Evolutionary conservation across 116 monocot genomes (phyloP), one percentile per base, ranked within the genome.

Genomic region (Phalaenopsis hybrid): DNA sequence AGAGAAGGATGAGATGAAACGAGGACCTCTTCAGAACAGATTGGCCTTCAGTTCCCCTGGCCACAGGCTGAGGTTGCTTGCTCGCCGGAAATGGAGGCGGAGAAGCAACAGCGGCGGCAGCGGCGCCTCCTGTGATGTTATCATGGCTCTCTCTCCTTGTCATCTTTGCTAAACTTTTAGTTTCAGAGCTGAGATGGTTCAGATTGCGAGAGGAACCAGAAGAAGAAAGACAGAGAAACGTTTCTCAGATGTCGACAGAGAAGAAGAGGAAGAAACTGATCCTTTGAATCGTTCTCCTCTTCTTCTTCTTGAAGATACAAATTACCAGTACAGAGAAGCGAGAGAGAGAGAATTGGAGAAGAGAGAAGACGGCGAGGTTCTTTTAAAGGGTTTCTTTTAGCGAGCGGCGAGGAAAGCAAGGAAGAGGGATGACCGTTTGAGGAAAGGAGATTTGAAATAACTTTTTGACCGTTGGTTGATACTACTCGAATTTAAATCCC

Each of bases 11-110:
- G 52, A 52, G 52, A 52, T 31, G 31, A 31, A 31, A 31, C 3
- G 52, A 52, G 52, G 13, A 87, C 87, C 87, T 87, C 75, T 83
- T 85, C 81, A 83, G 44, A 45, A 88, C 88, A 12, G 88, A 88
- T 45, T 83, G 85, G 51, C 81, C 65, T 3, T 88, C 88, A 43
- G 55, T 34, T 49, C 81, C 83, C 69, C 57, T 75, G n/a, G 83
- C 78, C 15, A 28, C 45, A 0, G 85, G 81, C 13, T 57, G 76
- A 2, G 80, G 8, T 74, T 80, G 82, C 81, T 83, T 88, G 6
- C 44, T 58, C 4, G 41, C 48, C 21, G 43, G 49, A 7, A 21
- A 31, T 4, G 86, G 34, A 3, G 82, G 46, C 23, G 82, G 43
- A 57, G 80, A 17, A 9, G 80, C 34, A 5, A 81, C 10, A 31